Conservation (phyloP, 495 filamentous ascomycete species). For the Talaromyces wortmannii region DNA sequence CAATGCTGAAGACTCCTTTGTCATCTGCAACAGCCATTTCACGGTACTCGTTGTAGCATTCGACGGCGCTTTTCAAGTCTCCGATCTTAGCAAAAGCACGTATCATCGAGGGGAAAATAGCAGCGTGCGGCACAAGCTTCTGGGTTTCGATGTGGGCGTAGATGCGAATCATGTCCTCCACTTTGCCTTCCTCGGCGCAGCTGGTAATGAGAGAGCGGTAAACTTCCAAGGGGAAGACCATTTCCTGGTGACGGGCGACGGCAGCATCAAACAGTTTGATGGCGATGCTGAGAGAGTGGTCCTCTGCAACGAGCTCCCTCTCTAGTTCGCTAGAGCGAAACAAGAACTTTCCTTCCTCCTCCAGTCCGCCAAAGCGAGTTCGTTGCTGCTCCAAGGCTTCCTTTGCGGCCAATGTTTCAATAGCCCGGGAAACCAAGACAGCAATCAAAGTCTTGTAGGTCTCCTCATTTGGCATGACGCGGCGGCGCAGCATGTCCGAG, state of each 20-base stretch:
- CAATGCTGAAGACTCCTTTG: slow-evolving; percentile 60
- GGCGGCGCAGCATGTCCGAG: slow-evolving; percentile 87
- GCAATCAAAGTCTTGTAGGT: slow-evolving; percentile 85
- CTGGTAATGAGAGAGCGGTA: slow-evolving; percentile 78
- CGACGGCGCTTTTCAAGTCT: slow-evolving; percentile 82
- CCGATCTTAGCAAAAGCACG: slow-evolving; percentile 74
- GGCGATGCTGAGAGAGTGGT: slow-evolving; percentile 77
- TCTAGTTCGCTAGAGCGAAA: slow-evolving; percentile 81
- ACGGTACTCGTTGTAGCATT: slow-evolving; percentile 93
- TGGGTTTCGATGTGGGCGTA: slow-evolving; percentile 84
- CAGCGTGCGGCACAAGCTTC: slow-evolving; percentile 62
- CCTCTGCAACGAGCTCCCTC: slow-evolving; percentile 72
- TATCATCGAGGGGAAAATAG: slow-evolving; percentile 88
- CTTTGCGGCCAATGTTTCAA: slow-evolving; percentile 65
- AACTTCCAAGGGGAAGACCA: slow-evolving; percentile 61
- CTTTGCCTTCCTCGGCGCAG: slow-evolving; percentile 68
- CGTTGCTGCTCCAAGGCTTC: slow-evolving; percentile 67
- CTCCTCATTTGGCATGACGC: slow-evolving; percentile 69
- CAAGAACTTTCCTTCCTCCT: slow-evolving; percentile 83
- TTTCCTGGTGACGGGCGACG: slow-evolving; percentile 39
- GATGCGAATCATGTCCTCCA: slow-evolving; percentile 81
- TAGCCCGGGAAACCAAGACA: slow-evolving; percentile 68
- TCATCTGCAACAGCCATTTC: slow-evolving; percentile 74
- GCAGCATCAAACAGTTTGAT: slow-evolving; percentile 78
- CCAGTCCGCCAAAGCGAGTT: slow-evolving; percentile 74